phyloP scores from a whole-genome alignment of 2,329 filamentous ascomycete genomes.

The Colletotrichum phormii region DNA sequence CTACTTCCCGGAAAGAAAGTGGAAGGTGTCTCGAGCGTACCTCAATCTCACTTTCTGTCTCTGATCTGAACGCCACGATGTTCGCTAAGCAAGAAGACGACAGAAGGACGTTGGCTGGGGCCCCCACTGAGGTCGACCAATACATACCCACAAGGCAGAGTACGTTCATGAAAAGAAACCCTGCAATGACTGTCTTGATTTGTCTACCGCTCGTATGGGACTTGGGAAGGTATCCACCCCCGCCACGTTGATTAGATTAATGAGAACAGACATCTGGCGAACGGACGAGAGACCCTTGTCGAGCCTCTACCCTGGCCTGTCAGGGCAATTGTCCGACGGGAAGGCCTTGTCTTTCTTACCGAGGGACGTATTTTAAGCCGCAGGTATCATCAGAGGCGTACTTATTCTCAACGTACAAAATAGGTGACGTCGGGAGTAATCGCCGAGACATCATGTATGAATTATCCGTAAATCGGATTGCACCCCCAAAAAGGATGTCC shows the following conservation, averaged over 20 bases:
- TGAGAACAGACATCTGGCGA: neutral
- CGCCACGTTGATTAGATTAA: neutral
- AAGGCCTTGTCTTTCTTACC: neutral
- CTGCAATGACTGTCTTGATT: neutral
- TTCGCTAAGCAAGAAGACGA: neutral
- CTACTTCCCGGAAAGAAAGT: constrained; percentile 14
- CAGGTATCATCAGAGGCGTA: neutral
- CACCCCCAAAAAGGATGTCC: neutral
- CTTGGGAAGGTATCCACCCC: neutral
- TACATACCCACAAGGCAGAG: too few species aligned
- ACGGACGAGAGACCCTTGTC: neutral
- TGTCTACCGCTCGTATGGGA: neutral
- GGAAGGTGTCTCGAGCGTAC: neutral
- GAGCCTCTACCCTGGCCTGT: neutral
- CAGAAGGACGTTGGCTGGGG: neutral
- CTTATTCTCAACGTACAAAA: neutral
- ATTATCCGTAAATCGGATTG: neutral
- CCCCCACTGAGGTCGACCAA: neutral
- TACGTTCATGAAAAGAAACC: neutral
- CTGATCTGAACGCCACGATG: constrained; percentile 11
- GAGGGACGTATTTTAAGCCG: neutral
- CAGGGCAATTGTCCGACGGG: neutral
- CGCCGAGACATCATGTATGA: neutral
- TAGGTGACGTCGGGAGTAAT: neutral
- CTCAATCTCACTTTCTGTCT: constrained; percentile 17